A percentile compares a stretch with the other conserved stretches of the same genome.
phyloP scores from a whole-genome alignment of 495 filamentous ascomycete genomes.

The Podospora conica region DNA sequence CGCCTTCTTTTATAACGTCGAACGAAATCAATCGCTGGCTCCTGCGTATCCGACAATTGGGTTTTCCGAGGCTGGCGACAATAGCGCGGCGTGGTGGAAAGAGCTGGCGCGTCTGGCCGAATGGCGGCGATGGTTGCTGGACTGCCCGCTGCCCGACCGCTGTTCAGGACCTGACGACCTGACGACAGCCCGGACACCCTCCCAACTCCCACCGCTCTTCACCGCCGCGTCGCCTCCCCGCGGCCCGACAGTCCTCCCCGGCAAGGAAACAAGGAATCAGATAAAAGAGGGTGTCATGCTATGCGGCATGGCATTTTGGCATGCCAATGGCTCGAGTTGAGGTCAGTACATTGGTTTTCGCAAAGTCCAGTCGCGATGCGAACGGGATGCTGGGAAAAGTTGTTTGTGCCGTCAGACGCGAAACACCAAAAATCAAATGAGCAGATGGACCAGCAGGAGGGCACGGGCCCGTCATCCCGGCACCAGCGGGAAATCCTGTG shows the following conservation, averaged over 20 bases:
- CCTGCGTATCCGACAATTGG: neutral
- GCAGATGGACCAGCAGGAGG: neutral
- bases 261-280: slow-evolving; percentile 11
- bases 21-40: neutral
- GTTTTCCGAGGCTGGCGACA: neutral
- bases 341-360: slow-evolving; percentile 16
- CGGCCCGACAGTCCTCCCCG: slow-evolving; percentile 3
- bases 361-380: neutral
- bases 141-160: neutral
- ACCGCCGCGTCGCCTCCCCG: slow-evolving; percentile 17
- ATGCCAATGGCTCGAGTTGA: slow-evolving; percentile 22
- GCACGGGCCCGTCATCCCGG: neutral
- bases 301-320: slow-evolving; percentile 15
- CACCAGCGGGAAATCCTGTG: neutral
- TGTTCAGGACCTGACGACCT: slow-evolving; percentile 17
- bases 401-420: neutral
- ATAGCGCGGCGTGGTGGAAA: neutral
- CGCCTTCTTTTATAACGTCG: neutral
- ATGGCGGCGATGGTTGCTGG: neutral
- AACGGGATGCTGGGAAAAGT: neutral
- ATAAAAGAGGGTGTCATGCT: neutral
- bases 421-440: neutral
- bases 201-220: slow-evolving; percentile 7
- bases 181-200: slow-evolving; percentile 8
- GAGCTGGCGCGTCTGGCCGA: too few species aligned